Percentiles rank a stretch among this genome's conserved stretches.
Conservation (phyloP, 345 rosid species). For the Hirschfeldia incana region DNA sequence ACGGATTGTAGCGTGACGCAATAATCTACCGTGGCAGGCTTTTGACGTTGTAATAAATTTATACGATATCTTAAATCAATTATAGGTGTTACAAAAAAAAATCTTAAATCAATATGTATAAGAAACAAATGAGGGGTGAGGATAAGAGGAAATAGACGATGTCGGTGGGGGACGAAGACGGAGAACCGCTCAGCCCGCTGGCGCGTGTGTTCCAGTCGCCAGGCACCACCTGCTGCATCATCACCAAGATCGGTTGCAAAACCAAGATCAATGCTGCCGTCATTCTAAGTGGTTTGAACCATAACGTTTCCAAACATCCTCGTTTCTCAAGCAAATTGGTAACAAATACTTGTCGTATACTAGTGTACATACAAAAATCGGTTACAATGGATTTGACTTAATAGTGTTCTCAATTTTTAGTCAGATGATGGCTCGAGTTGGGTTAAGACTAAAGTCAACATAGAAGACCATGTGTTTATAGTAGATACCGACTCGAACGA, state of each 20-base stretch:
- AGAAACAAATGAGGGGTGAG: neutral
- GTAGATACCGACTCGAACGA: constrained; percentile 40
- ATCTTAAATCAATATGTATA: neutral
- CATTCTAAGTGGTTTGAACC: constrained; percentile 43
- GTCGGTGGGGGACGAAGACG: neutral
- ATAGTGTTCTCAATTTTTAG: constrained; percentile 24
- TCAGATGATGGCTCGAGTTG: constrained; percentile 44
- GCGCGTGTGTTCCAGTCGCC: constrained; percentile 54
- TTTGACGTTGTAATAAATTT: too few relatives aligned
- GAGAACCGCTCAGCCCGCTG: constrained; percentile 51
- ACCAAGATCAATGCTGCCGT: constrained; percentile 42
- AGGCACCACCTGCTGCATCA: constrained; percentile 44
- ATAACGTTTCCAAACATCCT: constrained; percentile 65
- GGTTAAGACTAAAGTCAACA: constrained; percentile 48
- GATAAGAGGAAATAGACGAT: neutral
- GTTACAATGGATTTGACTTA: neutral
- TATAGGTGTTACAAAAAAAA: too few relatives aligned
- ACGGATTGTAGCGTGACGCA: too few relatives aligned
- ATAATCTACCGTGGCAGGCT: too few relatives aligned
- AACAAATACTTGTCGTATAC: neutral
- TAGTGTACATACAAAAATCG: too few relatives aligned
- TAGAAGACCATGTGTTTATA: constrained; percentile 55
- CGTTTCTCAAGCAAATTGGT: constrained; percentile 75
- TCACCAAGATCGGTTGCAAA: constrained; percentile 54
- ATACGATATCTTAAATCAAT: too few relatives aligned